Evolutionary conservation across 2,329 filamentous ascomycete species (phyloP).

Genomic region (Bipolaris victoriae): DNA sequence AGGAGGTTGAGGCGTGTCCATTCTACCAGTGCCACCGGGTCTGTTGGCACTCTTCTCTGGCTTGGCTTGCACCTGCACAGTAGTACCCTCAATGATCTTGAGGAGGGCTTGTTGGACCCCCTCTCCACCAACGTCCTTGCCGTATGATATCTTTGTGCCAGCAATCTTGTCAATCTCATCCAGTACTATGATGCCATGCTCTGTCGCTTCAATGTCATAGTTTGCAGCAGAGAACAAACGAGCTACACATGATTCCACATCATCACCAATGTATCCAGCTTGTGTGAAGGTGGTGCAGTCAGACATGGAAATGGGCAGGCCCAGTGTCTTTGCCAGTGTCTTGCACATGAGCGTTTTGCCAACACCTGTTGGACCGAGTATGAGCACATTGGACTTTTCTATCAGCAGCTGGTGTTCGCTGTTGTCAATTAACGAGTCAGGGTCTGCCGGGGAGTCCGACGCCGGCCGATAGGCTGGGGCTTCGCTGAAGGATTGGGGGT

Average conservation of each 20-base stretch:
- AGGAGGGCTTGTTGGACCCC: constrained; percentile 94
- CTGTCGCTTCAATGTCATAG: constrained; percentile 82
- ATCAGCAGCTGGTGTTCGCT: constrained; percentile 68
- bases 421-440: constrained; percentile 58
- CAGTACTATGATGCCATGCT: constrained; percentile 91
- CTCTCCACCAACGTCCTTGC: constrained; percentile 93
- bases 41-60: constrained; percentile 63
- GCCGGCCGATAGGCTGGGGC: constrained; percentile 29
- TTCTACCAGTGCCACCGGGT: constrained; percentile 30
- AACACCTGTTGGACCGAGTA: constrained; percentile 91
- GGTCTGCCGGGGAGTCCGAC: constrained; percentile 33
- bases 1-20: constrained; percentile 28
- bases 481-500: constrained; percentile 22
- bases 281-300: constrained; percentile 97
- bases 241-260: constrained; percentile 95
- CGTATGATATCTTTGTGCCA: constrained; percentile 82
- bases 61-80: constrained; percentile 89
- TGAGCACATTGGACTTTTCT: constrained; percentile 92
- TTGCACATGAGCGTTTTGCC: constrained; percentile 96
- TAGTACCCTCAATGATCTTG: constrained; percentile 96
- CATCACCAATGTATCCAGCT: constrained; percentile 96
- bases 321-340: constrained; percentile 89
- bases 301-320: constrained; percentile 92
- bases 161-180: constrained; percentile 99
- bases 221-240: constrained; percentile 87